phyloP scores from a whole-genome alignment of 1,139 yeast species.

The Candida buenavistaensis region DNA sequence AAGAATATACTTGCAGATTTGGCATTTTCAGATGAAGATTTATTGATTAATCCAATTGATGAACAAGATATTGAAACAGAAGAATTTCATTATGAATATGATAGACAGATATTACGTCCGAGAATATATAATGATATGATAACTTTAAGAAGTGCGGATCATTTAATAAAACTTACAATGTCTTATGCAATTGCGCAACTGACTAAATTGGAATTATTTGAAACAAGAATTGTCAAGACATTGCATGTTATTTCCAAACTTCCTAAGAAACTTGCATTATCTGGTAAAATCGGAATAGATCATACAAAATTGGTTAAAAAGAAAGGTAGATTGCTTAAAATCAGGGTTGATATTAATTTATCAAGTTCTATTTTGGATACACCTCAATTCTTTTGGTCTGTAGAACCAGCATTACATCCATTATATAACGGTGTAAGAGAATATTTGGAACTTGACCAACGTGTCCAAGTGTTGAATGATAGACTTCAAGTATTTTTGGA shows the following conservation, averaged over 20 bases:
- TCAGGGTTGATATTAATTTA: conserved; percentile 89
- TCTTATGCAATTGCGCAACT: conserved; percentile 98
- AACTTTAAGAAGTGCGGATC: conserved; percentile 87
- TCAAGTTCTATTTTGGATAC: conserved; percentile 91
- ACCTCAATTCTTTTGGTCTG: conserved; percentile 95
- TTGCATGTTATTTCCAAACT: conserved; percentile 82
- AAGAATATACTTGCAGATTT: conserved; percentile 91
- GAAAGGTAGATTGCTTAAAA: conserved; percentile 84
- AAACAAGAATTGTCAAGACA: conserved; percentile 83
- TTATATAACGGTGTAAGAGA: conserved; percentile 87
- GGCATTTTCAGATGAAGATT: conserved; percentile 64
- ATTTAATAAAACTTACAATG: conserved; percentile 85
- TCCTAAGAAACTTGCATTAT: conserved; percentile 85
- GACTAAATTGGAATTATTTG: conserved; percentile 86
- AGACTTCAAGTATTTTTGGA: conserved; percentile 92
- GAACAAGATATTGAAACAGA: conserved; percentile 95
- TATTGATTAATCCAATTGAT: conserved; percentile 73
- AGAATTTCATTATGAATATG: conserved; percentile 91
- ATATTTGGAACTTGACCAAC: conserved; percentile 88
- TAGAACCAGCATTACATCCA: conserved; percentile 94
- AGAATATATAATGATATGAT: conserved; percentile 93
- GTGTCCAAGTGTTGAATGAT: conserved; percentile 91
- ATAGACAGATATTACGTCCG: conserved; percentile 77
- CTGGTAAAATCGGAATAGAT: conserved; percentile 80
- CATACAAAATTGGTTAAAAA: conserved; percentile 80